These are phyloP conservation scores for Silene vulgaris DNA, from an alignment of 179 eudicot genomes.

Conservation along the genomic window DNA sequence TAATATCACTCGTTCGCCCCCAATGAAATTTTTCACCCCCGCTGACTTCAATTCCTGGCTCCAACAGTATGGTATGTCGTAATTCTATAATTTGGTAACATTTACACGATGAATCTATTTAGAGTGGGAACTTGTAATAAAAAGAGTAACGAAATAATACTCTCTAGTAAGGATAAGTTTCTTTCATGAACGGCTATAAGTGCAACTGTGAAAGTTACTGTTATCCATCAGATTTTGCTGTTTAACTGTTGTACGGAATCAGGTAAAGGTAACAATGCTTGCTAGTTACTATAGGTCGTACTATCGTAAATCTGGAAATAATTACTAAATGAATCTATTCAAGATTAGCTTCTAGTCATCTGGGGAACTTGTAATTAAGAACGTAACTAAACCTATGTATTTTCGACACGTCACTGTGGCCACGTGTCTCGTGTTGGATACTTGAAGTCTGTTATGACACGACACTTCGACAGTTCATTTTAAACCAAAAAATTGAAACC, in stretches of 20 bases:
- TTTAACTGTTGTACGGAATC: not conserved
- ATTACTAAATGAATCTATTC: not conserved
- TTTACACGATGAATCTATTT: not conserved
- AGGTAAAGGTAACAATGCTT: conserved; percentile 12
- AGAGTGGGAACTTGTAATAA: not conserved
- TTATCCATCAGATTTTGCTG: not conserved
- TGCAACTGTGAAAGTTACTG: not conserved
- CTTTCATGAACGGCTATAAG: conserved; percentile 2
- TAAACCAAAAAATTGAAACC: no score
- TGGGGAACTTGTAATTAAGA: not conserved
- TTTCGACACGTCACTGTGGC: no score
- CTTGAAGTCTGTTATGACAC: no score
- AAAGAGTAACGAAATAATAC: not conserved
- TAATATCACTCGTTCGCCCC: no score
- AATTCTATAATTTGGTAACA: conserved; percentile 5
- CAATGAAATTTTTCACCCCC: no score
- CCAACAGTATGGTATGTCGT: not conserved
- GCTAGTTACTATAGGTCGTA: not conserved
- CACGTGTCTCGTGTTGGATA: no score
- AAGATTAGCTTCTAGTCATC: not conserved
- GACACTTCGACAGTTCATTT: no score
- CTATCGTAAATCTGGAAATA: not conserved
- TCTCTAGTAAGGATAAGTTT: not conserved
- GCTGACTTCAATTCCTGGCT: no score
- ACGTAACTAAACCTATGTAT: not conserved